phyloP scores from a whole-genome alignment of 2,329 filamentous ascomycete species.

The Alternaria brassicicola region DNA sequence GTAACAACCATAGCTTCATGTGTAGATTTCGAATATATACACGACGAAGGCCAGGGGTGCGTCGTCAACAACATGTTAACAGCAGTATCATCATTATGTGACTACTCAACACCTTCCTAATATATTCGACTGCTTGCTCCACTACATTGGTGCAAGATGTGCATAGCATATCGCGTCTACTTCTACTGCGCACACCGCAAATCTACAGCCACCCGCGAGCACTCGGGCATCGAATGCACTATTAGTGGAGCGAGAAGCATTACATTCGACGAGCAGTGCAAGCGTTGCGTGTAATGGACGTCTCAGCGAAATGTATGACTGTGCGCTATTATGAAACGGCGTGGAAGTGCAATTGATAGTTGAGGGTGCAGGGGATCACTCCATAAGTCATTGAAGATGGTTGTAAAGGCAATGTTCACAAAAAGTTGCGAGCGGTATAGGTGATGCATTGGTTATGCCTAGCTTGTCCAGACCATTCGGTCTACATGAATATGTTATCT shows the following conservation, averaged over 20 bases:
- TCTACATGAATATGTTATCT: neutral
- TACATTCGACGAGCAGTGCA: neutral
- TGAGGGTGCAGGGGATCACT: neutral
- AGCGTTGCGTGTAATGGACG: neutral
- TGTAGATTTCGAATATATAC: neutral
- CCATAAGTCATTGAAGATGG: too few relatives aligned
- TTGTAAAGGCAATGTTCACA: too few relatives aligned
- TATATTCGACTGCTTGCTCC: neutral
- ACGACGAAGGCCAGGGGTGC: neutral
- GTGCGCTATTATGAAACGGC: neutral
- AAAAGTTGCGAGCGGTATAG: neutral
- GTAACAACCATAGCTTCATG: neutral
- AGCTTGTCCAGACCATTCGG: neutral
- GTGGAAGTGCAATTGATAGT: neutral
- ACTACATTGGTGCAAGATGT: neutral
- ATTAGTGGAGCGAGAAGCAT: neutral
- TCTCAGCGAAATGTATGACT: neutral
- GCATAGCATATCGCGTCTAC: neutral
- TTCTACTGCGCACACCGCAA: constrained; percentile 7
- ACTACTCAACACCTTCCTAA: neutral
- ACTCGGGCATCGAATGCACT: neutral
- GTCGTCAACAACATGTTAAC: neutral
- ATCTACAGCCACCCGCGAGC: neutral
- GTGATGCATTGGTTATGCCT: neutral
- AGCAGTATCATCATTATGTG: neutral